These are phyloP conservation scores for Colletotrichum salicis DNA, from an alignment of 2,329 filamentous ascomycete genomes.

Conservation along the genomic window DNA sequence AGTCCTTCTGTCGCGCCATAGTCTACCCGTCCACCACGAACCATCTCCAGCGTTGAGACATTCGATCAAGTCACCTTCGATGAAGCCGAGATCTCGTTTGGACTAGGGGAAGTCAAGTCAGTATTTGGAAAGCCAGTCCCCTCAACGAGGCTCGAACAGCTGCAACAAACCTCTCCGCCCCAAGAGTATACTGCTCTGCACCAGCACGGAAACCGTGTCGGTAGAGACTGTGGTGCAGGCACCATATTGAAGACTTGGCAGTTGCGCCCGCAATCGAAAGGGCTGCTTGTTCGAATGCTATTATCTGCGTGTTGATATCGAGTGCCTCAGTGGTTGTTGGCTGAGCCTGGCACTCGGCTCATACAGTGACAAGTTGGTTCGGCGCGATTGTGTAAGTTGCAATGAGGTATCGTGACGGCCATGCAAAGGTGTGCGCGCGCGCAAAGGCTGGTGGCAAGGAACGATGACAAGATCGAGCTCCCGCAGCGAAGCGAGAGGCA, in stretches of 20 bases:
- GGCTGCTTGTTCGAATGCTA: not conserved
- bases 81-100: constrained; percentile 93
- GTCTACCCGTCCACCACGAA: constrained; percentile 96
- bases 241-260: constrained; percentile 55
- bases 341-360: constrained; percentile 20
- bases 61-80: constrained; percentile 98
- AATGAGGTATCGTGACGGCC: not conserved
- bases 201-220: constrained; percentile 88
- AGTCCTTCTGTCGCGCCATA: constrained; percentile 89
- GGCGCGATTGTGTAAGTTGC: constrained; percentile 27
- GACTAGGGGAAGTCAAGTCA: constrained; percentile 61
- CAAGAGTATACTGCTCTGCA: constrained; percentile 91
- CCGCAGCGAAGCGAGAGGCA: constrained; percentile 18
- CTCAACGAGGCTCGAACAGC: not conserved
- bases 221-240: constrained; percentile 69
- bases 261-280: not conserved
- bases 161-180: constrained; percentile 77
- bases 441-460: constrained; percentile 2
- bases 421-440: constrained; percentile 12
- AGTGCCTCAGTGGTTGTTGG: constrained; percentile 26
- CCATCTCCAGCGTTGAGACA: constrained; percentile 97
- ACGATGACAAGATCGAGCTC: constrained; percentile 14
- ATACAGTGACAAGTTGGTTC: constrained; percentile 18
- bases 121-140: constrained; percentile 16
- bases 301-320: not conserved